These are phyloP conservation scores for Monilinia laxa DNA, from an alignment of 2,329 filamentous ascomycete genomes.

Conservation along the genomic window DNA sequence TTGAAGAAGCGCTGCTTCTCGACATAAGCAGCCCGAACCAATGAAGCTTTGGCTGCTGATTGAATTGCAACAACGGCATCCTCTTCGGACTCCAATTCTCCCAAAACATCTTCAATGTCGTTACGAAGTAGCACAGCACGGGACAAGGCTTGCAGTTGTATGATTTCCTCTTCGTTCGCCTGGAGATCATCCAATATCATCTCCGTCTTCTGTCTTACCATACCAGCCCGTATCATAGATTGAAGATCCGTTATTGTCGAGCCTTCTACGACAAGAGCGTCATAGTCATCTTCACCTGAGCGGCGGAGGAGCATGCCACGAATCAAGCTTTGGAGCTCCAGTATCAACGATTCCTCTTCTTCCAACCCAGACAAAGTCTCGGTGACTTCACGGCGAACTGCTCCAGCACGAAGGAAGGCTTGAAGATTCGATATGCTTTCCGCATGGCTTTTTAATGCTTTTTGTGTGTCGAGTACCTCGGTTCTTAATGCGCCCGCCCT, in stretches of 20 bases:
- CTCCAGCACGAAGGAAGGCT: conserved; percentile 49
- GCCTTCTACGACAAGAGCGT: conserved; percentile 58
- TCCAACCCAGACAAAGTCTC: conserved; percentile 50
- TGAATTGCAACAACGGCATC: conserved; percentile 74
- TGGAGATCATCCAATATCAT: conserved; percentile 68
- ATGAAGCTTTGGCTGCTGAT: conserved; percentile 66
- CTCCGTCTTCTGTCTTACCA: conserved; percentile 59
- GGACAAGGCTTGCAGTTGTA: conserved; percentile 70
- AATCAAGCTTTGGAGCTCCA: conserved; percentile 57
- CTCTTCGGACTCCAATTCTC: conserved; percentile 79
- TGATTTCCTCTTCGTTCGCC: conserved; percentile 64
- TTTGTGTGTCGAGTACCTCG: conserved; percentile 47
- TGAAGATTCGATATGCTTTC: conserved; percentile 39
- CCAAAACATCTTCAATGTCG: conserved; percentile 70
- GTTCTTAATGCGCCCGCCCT: conserved; percentile 50
- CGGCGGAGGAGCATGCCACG: conserved; percentile 62
- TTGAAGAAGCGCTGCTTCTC: conserved; percentile 88
- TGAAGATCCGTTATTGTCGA: conserved; percentile 63
- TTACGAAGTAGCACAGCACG: conserved; percentile 78
- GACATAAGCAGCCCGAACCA: conserved; percentile 72
- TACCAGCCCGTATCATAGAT: conserved; percentile 62
- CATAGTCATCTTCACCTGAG: conserved; percentile 49
- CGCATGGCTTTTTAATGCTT: conserved; percentile 54
- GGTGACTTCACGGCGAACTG: conserved; percentile 52
- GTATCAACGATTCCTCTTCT: conserved; percentile 47